Percentiles rank a stretch among this genome's conserved stretches.
Conservation (phyloP, 805 yeast genomes). For the Dipodascus geniculatus region DNA sequence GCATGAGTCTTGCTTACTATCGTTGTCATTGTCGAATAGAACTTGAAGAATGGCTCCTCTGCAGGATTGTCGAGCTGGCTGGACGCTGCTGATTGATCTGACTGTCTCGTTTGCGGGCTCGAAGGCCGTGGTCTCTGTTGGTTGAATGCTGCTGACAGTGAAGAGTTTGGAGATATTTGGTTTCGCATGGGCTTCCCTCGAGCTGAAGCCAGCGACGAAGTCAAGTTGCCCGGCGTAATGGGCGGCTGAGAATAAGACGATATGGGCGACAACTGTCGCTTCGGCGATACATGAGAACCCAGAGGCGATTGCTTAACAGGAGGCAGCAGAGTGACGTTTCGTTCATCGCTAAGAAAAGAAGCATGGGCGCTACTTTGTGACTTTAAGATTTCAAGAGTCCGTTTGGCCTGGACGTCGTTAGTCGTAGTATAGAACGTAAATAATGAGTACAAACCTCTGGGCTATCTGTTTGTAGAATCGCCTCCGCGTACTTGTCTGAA, state of each 20-base stretch:
- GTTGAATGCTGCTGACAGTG: neutral
- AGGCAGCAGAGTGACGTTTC: conserved; percentile 5
- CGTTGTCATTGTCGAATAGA: conserved; percentile 12
- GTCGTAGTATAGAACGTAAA: conserved; percentile 11
- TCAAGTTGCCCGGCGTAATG: conserved; percentile 8
- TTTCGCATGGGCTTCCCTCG: conserved; percentile 15
- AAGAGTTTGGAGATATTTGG: conserved; percentile 1
- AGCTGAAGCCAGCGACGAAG: conserved; percentile 19
- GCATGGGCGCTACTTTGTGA: conserved; percentile 24
- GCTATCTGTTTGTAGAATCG: conserved; percentile 17
- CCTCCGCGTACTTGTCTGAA: conserved; percentile 24
- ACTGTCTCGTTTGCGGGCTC: neutral
- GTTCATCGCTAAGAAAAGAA: conserved; percentile 18
- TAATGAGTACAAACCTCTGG: neutral
- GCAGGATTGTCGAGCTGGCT: conserved; percentile 3
- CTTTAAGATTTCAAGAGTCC: conserved; percentile 23
- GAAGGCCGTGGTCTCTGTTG: neutral
- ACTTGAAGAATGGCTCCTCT: conserved; percentile 19
- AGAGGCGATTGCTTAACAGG: conserved; percentile 5
- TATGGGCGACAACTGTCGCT: conserved; percentile 4
- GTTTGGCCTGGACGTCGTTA: conserved; percentile 15
- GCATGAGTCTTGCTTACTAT: conserved; percentile 11
- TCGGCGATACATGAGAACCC: conserved; percentile 1
- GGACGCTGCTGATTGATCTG: neutral
- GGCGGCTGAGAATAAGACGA: conserved; percentile 1